Evolutionary conservation across 129 eudicot species (phyloP), one percentile per base, ranked within the genome.

Genomic region (Solidago caesia): DNA sequence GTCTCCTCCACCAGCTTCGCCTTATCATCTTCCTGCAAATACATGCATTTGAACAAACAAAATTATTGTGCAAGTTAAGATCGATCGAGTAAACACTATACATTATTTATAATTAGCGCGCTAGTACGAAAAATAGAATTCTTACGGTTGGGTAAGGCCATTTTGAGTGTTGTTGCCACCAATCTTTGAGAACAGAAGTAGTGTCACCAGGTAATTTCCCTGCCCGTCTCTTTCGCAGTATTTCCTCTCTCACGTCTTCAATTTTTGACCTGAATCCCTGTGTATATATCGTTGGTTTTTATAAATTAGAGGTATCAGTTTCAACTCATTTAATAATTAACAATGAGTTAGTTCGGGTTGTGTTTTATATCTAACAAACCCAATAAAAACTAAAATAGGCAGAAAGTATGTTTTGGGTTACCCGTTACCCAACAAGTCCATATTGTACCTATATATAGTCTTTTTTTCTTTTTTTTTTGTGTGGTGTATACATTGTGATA

Each of bases 61-160:
- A 33, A 73, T 42, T n/a, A 53, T 16, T 5, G 44, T 10, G 60
- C 67, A 7, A 10, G 42, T 21, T 48, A 60, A 10, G 13, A 59
- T 67, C 8, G 7, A 3, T 21, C 5, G 25, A 5, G 52, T 11
- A 43, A 15, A 2, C 11, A 43, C 2, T 8, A 59, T 25, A 4
- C 53, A 46, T n/a, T 26, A 46, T n/a, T 26, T 21, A 21, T 21
- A 42, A 39, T 7, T 43, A 13, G 15, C n/a, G n/a, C n/a, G n/a
- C 13, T 1, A 3, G 42, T 16, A 10, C 4, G 41, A 4, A 44
- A 66, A 5, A 11, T 27, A 1, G 44, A 26, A 46, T 72, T 9
- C 86, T 21, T 88, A 93, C 98, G 71, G 98, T 93, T 39, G 98
- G 98, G 77, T 94, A 94, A 70, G 98, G 98, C 98, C 98, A 94